phyloP scores from a whole-genome alignment of 2,329 filamentous ascomycete species.

The Botryosphaeria agaves region DNA sequence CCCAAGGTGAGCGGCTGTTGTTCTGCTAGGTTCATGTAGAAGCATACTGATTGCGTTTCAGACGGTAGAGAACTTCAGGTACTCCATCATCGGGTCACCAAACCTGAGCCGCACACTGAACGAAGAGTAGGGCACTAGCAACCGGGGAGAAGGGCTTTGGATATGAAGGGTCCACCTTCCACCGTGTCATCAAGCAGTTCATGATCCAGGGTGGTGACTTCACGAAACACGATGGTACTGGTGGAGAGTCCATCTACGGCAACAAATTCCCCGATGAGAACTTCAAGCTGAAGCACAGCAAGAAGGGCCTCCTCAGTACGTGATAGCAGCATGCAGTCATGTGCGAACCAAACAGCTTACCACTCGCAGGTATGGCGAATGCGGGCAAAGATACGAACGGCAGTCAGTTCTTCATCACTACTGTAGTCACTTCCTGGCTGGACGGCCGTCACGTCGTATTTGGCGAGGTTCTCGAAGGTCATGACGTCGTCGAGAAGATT shows the following conservation, averaged over 20 bases:
- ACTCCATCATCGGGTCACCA: constrained; percentile 17
- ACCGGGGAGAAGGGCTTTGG: constrained; percentile 78
- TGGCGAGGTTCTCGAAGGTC: constrained; percentile 75
- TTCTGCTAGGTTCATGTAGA: not conserved
- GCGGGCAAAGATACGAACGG: constrained; percentile 74
- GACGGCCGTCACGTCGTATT: constrained; percentile 77
- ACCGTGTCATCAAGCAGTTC: constrained; percentile 79
- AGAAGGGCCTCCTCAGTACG: constrained; percentile 59
- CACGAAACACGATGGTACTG: constrained; percentile 64
- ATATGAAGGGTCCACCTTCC: constrained; percentile 68
- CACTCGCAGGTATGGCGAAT: constrained; percentile 54
- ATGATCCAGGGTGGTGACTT: constrained; percentile 91
- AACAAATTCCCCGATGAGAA: constrained; percentile 76
- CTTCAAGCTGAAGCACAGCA: constrained; percentile 87
- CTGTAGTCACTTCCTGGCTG: constrained; percentile 64
- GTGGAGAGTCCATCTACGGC: constrained; percentile 80
- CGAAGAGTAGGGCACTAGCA: constrained; percentile 61
- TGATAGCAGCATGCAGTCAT: constrained; percentile 1
- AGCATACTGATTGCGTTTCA: constrained; percentile 12
- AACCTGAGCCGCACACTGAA: too few species aligned
- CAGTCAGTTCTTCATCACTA: constrained; percentile 85
- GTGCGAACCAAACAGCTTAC: not conserved
- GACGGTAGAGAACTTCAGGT: constrained; percentile 50
- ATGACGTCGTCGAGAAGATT: constrained; percentile 64
- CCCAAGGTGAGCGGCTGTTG: constrained; percentile 40